phyloP scores from a whole-genome alignment of 257 asterid genomes.

The Fraxinus pennsylvanica region DNA sequence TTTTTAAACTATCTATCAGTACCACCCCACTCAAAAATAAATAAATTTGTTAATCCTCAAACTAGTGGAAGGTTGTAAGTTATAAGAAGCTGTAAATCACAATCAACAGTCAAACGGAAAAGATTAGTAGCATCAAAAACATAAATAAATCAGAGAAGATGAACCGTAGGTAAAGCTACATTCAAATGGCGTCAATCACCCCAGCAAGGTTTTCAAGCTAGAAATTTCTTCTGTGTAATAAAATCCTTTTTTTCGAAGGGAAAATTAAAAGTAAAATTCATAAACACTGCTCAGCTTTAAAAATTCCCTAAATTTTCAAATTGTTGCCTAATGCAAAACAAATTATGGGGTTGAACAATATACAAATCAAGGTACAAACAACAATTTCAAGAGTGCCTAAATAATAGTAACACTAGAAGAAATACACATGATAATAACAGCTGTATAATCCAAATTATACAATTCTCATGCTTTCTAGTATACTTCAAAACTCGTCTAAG shows the following conservation, averaged over 20 bases:
- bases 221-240: background rate
- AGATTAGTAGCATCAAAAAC: background rate
- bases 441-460: background rate
- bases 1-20: background rate
- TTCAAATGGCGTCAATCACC: background rate
- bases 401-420: background rate
- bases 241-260: background rate
- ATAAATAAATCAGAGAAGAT: background rate
- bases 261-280: background rate
- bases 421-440: background rate
- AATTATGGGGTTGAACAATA: background rate
- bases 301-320: background rate
- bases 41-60: background rate
- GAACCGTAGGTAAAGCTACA: background rate
- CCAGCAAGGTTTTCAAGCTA: background rate
- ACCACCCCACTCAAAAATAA: background rate
- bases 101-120: background rate
- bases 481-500: background rate
- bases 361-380: background rate
- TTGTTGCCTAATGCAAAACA: background rate
- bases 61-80: slow-evolving; percentile 20
- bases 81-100: slow-evolving; percentile 17
- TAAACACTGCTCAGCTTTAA: background rate
- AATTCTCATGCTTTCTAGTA: background rate
- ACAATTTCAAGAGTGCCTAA: background rate